phyloP scores from a whole-genome alignment of 23 red algal genomes.

The Pyropia haitanensis region DNA sequence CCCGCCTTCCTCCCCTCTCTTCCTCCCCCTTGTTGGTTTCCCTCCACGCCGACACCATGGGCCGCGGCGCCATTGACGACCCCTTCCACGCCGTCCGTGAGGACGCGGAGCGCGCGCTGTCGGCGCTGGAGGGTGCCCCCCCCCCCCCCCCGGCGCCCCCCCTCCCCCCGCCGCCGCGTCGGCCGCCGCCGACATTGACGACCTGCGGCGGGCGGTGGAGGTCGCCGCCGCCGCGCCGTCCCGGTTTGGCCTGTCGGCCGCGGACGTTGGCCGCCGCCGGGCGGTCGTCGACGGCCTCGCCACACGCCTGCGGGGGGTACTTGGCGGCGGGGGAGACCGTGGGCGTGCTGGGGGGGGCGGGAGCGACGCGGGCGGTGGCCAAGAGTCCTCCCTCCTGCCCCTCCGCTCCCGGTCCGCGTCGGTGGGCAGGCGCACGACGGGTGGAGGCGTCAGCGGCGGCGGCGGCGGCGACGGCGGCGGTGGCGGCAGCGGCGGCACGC shows the following conservation, averaged over 20 bases:
- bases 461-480: neutral
- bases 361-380: conserved; percentile 9
- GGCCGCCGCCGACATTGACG: conserved; percentile 17
- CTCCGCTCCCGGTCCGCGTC: neutral
- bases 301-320: too few relatives aligned
- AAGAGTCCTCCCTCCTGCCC: neutral
- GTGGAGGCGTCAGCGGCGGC: neutral
- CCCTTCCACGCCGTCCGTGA: too few relatives aligned
- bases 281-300: conserved; percentile 9
- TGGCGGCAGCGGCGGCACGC: neutral
- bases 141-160: too few relatives aligned
- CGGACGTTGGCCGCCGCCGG: conserved; percentile 15
- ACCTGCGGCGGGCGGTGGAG: conserved; percentile 27
- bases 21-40: too few relatives aligned
- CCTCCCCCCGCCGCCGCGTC: too few relatives aligned
- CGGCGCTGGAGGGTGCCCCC: too few relatives aligned
- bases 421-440: neutral
- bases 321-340: too few relatives aligned
- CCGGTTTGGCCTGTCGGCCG: conserved; percentile 16
- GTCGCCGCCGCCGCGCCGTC: conserved; percentile 14
- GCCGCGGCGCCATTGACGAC: too few relatives aligned
- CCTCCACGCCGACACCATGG: too few relatives aligned
- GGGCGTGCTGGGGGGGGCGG: too few relatives aligned
- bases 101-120: too few relatives aligned
- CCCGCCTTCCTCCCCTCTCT: too few relatives aligned